Evolutionary conservation across 441 rosid species (phyloP).

Genomic region (Populus hybrid): DNA sequence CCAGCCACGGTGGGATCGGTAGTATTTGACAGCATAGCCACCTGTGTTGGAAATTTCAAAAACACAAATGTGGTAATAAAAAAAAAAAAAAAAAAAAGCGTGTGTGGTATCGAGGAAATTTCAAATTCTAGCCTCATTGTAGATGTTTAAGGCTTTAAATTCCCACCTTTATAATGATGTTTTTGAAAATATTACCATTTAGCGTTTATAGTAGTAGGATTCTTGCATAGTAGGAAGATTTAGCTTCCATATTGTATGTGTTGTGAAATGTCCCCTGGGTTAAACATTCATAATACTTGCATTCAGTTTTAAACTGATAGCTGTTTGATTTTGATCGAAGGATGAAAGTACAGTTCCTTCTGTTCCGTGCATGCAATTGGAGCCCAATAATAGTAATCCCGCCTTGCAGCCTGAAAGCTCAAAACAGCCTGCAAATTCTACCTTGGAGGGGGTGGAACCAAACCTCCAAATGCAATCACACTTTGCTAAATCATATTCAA

Average conservation of each 20-base stretch:
- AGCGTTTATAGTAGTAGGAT: neutral
- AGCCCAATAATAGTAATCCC: constrained; percentile 17
- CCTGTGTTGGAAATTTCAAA: neutral
- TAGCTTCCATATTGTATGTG: neutral
- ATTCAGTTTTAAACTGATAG: neutral
- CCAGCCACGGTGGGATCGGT: neutral
- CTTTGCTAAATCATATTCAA: neutral
- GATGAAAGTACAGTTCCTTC: constrained; percentile 15
- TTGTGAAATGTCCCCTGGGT: neutral
- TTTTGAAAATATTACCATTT: neutral
- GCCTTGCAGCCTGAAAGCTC: constrained; percentile 7
- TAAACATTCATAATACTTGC: neutral
- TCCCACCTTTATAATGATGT: neutral
- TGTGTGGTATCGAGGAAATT: neutral
- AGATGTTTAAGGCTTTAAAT: neutral
- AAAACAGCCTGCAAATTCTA: neutral
- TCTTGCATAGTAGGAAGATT: neutral
- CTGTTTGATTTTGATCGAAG: constrained; percentile 11
- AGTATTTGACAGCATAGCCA: neutral
- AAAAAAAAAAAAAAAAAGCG: neutral
- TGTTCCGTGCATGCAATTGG: constrained; percentile 5
- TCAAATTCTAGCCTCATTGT: neutral
- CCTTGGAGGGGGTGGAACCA: constrained; percentile 9
- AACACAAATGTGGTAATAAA: neutral
- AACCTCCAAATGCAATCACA: constrained; percentile 1